Evolutionary conservation across 768 basidiomycete species (phyloP).

Genomic region (Asterophora parasitica): DNA sequence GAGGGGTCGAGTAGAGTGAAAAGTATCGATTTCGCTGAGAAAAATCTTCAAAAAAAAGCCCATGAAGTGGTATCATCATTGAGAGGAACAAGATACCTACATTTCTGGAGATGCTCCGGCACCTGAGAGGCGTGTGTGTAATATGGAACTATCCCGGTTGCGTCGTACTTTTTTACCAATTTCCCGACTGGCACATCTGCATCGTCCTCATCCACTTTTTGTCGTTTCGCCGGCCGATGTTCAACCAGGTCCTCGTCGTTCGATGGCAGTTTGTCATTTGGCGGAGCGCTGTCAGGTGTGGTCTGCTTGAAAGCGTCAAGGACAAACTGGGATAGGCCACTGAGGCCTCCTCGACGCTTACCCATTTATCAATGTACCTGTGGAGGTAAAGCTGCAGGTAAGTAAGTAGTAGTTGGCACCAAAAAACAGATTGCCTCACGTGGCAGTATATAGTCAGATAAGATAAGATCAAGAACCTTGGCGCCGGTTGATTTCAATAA

Average conservation of each 20-base stretch:
- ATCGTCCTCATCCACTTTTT: slow-evolving; percentile 25
- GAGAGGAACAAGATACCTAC: slow-evolving; percentile 37
- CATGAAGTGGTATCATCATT: background rate
- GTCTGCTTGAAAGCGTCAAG: slow-evolving; percentile 31
- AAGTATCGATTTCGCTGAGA: slow-evolving; percentile 80
- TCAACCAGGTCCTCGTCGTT: background rate
- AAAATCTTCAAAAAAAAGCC: slow-evolving; percentile 55
- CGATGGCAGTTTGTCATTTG: background rate
- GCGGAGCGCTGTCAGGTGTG: background rate
- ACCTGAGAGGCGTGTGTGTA: slow-evolving; percentile 64
- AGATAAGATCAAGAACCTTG: no score
- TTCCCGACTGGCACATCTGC: slow-evolving; percentile 13
- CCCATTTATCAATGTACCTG: slow-evolving; percentile 10
- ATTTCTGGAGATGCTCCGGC: slow-evolving; percentile 77
- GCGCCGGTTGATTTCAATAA: no score
- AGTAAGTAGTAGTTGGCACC: background rate
- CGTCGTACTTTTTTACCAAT: slow-evolving; percentile 52
- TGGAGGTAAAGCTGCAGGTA: no score
- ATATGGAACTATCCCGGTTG: slow-evolving; percentile 67
- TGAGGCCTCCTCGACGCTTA: slow-evolving; percentile 38
- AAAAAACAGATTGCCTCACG: background rate
- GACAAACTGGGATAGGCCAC: slow-evolving; percentile 41
- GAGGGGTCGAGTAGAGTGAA: slow-evolving; percentile 60
- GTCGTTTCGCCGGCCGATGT: slow-evolving; percentile 31
- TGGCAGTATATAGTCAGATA: no score